Conservation (phyloP, 495 filamentous ascomycete species). For the Neurospora pannonica region DNA sequence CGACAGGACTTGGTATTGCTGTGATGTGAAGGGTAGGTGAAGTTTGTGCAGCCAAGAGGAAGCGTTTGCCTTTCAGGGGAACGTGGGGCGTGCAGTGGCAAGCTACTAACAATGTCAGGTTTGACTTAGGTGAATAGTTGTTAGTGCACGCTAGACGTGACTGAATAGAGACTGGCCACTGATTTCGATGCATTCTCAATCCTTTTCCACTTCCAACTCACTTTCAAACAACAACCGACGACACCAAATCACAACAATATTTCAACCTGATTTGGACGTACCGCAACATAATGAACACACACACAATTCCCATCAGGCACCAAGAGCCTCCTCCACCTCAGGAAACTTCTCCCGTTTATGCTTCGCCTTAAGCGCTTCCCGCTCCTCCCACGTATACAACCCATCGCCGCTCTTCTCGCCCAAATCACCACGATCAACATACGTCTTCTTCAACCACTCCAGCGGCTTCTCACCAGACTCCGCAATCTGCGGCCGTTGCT, state of each 20-base stretch:
- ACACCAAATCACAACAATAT: not conserved
- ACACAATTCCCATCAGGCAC: conserved; percentile 7
- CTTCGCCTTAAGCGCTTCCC: conserved; percentile 16
- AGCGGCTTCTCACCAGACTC: conserved; percentile 5
- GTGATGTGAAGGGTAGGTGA: not conserved
- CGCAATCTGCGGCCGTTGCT: conserved; percentile 11
- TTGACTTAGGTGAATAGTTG: no score
- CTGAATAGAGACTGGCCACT: not conserved
- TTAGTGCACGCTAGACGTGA: not conserved
- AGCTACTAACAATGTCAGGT: not conserved
- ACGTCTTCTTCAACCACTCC: conserved; percentile 31
- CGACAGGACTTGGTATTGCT: not conserved
- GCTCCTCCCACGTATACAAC: conserved; percentile 16
- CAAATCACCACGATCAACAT: conserved; percentile 29
- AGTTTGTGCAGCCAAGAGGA: not conserved
- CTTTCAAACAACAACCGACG: not conserved
- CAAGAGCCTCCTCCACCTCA: conserved; percentile 20
- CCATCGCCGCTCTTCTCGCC: conserved; percentile 35
- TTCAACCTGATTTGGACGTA: not conserved
- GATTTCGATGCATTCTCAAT: not conserved
- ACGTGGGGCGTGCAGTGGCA: not conserved
- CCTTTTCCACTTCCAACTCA: not conserved
- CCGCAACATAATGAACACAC: not conserved
- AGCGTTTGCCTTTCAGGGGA: not conserved
- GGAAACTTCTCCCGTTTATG: conserved; percentile 7